phyloP scores from a whole-genome alignment of 1,284 basidiomycete genomes.

The Crocinoboletus sp. region DNA sequence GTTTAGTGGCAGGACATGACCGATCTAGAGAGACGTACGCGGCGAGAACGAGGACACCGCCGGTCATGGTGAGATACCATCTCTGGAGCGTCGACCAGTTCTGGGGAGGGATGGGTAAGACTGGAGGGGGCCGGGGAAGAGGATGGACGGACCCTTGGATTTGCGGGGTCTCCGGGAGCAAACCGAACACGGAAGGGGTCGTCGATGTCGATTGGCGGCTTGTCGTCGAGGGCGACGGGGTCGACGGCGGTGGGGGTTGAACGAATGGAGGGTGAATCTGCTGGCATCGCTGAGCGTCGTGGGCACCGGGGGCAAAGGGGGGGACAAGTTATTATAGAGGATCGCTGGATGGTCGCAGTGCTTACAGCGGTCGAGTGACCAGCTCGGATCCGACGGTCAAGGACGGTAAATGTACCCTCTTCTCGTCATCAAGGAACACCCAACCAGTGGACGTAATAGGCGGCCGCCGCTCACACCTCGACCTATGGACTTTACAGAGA shows the following conservation, averaged over 20 bases:
- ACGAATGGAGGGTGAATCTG: conserved; percentile 16
- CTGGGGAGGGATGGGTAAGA: conserved; percentile 29
- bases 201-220: conserved; percentile 1
- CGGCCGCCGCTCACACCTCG: no score
- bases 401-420: no score
- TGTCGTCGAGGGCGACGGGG: conserved; percentile 10
- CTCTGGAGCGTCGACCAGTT: conserved; percentile 54
- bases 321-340: no score
- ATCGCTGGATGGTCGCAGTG: no score
- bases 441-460: no score
- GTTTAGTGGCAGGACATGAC: conserved; percentile 8
- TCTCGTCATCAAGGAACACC: no score
- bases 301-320: no score
- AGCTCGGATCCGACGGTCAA: not conserved
- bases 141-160: conserved; percentile 35
- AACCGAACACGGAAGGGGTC: conserved; percentile 34
- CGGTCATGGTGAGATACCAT: conserved; percentile 62
- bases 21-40: conserved; percentile 39
- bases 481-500: conserved; percentile 71
- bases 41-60: conserved; percentile 63
- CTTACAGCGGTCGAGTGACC: conserved; percentile 12
- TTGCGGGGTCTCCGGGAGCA: conserved; percentile 27
- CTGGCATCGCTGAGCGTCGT: no score
- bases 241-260: conserved; percentile 17
- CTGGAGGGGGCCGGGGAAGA: not conserved